A percentile compares a stretch with the other conserved stretches of the same genome.
Evolutionary conservation across 2,329 filamentous ascomycete species (phyloP).

Genomic region (Tolypocladium pustulatum): DNA sequence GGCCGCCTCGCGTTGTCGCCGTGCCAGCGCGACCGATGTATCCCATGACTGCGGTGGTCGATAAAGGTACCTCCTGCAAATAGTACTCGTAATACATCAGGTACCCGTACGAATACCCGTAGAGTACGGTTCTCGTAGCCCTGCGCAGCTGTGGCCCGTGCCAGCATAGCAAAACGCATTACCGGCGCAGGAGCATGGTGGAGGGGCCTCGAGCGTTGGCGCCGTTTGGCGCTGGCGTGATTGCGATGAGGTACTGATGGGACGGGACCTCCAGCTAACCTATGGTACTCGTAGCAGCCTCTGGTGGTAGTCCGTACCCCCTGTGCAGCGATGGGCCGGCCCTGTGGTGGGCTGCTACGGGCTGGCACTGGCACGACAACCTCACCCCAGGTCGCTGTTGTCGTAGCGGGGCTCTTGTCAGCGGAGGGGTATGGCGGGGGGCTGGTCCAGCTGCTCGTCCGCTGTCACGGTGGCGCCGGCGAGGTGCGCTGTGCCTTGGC

Average conservation of each 20-base stretch:
- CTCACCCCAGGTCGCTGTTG: not conserved
- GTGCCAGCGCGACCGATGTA: not conserved
- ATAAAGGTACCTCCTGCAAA: not conserved
- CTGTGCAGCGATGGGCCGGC: not conserved
- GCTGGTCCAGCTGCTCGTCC: not conserved
- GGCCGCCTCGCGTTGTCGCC: not conserved
- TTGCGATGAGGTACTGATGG: not conserved
- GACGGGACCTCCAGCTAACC: not conserved
- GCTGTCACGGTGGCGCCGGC: not conserved
- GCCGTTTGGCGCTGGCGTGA: not conserved
- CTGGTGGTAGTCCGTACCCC: too few relatives aligned
- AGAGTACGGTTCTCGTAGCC: not conserved
- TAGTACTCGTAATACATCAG: not conserved
- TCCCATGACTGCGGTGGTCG: not conserved
- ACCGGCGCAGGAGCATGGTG: not conserved
- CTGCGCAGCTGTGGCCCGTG: not conserved
- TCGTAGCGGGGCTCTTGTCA: slow-evolving; percentile 2
- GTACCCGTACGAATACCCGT: too few relatives aligned
- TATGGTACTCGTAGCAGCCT: too few relatives aligned
- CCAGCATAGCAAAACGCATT: not conserved
- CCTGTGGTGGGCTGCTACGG: not conserved
- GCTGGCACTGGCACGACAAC: not conserved
- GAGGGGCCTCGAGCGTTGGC: not conserved
- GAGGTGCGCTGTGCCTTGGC: not conserved
- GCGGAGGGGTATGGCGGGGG: not conserved